Conservation (phyloP, 2,329 filamentous ascomycete species). For the Fusarium sp. region DNA sequence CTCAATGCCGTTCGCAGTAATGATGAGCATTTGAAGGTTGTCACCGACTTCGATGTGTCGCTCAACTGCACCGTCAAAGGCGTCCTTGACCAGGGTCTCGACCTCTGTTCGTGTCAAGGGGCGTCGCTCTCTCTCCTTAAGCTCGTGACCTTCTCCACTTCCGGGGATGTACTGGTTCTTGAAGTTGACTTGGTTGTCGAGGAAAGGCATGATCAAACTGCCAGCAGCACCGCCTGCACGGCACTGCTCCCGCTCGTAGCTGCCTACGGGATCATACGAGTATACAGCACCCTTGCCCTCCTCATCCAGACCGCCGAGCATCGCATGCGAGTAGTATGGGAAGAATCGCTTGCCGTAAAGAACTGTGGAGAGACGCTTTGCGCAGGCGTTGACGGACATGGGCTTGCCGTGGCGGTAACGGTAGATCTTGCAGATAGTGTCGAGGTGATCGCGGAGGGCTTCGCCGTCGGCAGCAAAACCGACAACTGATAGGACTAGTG, state of each 20-base stretch:
- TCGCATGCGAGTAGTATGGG: conserved; percentile 97
- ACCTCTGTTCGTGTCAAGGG: conserved; percentile 80
- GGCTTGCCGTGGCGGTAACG: conserved; percentile 97
- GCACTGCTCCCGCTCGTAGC: conserved; percentile 97
- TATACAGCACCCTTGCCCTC: conserved; percentile 94
- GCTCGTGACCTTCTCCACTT: conserved; percentile 83
- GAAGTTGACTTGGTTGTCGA: conserved; percentile 99
- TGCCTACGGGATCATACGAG: conserved; percentile 97
- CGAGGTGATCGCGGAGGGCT: conserved; percentile 92
- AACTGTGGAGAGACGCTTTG: conserved; percentile 93
- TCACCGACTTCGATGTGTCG: conserved; percentile 99
- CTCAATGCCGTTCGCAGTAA: conserved; percentile 88
- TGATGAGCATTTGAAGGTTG: conserved; percentile 92
- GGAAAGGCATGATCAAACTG: conserved; percentile 97
- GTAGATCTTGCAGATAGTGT: conserved; percentile 98
- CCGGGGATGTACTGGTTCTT: conserved; percentile 97
- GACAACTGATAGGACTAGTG: conserved; percentile 91
- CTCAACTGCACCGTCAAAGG: conserved; percentile 97
- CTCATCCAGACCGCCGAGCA: conserved; percentile 93
- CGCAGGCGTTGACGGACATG: conserved; percentile 94
- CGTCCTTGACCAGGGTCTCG: conserved; percentile 92
- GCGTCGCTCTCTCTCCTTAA: conserved; percentile 77
- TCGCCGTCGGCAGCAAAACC: conserved; percentile 96
- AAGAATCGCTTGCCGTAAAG: conserved; percentile 99
- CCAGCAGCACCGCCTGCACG: conserved; percentile 91